phyloP scores from a whole-genome alignment of 495 filamentous ascomycete species.

The Annulohypoxylon nitens region DNA sequence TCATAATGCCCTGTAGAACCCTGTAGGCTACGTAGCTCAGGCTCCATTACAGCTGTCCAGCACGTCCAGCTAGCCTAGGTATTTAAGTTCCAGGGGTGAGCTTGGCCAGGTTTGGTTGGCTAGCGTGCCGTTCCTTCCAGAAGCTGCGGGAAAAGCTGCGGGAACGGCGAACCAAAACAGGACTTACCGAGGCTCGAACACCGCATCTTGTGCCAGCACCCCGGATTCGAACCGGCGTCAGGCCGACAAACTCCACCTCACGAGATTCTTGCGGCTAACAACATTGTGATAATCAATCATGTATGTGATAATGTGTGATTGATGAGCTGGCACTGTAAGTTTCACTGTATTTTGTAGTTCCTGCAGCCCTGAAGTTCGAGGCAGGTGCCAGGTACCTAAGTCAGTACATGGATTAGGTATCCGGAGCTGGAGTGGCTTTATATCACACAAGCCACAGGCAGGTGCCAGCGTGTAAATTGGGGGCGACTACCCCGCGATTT shows the following conservation, averaged over 20 bases:
- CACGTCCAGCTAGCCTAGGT: constrained; percentile 16
- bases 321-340: background rate
- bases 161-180: constrained; percentile 25
- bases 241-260: constrained; percentile 39
- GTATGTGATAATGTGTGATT: constrained; percentile 9
- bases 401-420: background rate
- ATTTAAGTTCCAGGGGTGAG: constrained; percentile 19
- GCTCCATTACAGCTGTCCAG: constrained; percentile 20
- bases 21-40: constrained; percentile 39
- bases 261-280: constrained; percentile 20
- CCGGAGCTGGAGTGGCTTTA: background rate
- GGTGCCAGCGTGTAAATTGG: background rate
- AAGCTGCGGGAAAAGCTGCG: constrained; percentile 41
- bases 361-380: background rate
- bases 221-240: constrained; percentile 34
- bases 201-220: constrained; percentile 31
- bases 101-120: background rate
- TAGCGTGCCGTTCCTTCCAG: constrained; percentile 39
- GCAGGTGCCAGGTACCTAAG: background rate
- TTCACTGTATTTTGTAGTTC: background rate
- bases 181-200: constrained; percentile 42
- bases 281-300: constrained; percentile 32
- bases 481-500: constrained; percentile 44
- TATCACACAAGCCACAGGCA: constrained; percentile 25
- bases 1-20: constrained; percentile 23